phyloP scores from a whole-genome alignment of 2,329 filamentous ascomycete genomes.

The Trichoderma semiorbis region DNA sequence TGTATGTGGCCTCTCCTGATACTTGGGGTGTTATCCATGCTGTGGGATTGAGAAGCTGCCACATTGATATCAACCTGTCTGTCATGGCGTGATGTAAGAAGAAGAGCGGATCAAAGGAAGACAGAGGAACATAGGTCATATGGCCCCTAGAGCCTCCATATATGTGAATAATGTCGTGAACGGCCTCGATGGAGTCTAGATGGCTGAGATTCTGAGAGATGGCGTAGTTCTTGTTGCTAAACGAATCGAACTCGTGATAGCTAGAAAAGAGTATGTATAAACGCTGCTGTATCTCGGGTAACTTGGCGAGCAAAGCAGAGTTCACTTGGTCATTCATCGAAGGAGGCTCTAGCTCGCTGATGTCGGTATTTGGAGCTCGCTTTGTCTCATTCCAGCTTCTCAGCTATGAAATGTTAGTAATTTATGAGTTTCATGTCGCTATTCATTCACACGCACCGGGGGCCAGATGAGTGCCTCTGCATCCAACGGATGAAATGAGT shows the following conservation, averaged over 20 bases:
- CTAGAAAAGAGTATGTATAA: constrained; percentile 65
- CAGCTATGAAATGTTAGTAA: constrained; percentile 40
- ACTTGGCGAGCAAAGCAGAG: constrained; percentile 41
- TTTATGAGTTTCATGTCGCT: not conserved
- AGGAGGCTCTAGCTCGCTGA: constrained; percentile 30
- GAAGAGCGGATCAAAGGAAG: constrained; percentile 77
- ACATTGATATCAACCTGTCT: constrained; percentile 72
- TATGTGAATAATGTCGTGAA: constrained; percentile 62
- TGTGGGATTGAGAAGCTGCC: constrained; percentile 69
- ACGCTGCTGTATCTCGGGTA: constrained; percentile 56
- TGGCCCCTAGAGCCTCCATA: constrained; percentile 60
- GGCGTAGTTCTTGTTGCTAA: constrained; percentile 67
- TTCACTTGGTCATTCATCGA: constrained; percentile 61
- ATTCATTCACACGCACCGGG: constrained; percentile 47
- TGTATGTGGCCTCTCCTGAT: constrained; percentile 59
- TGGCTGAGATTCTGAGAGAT: constrained; percentile 42
- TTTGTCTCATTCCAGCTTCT: constrained; percentile 59
- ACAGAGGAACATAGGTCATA: constrained; percentile 67
- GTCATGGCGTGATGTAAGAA: constrained; percentile 74
- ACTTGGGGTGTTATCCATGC: constrained; percentile 60
- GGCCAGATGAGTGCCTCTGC: constrained; percentile 54
- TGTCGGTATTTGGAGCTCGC: constrained; percentile 45
- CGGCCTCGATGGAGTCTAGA: constrained; percentile 62
- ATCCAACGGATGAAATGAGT: constrained; percentile 59
- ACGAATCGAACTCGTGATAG: constrained; percentile 64